Base-by-base conservation (phyloP, 2,329 filamentous ascomycete species). In the Cercospora brassicicola region DNA sequence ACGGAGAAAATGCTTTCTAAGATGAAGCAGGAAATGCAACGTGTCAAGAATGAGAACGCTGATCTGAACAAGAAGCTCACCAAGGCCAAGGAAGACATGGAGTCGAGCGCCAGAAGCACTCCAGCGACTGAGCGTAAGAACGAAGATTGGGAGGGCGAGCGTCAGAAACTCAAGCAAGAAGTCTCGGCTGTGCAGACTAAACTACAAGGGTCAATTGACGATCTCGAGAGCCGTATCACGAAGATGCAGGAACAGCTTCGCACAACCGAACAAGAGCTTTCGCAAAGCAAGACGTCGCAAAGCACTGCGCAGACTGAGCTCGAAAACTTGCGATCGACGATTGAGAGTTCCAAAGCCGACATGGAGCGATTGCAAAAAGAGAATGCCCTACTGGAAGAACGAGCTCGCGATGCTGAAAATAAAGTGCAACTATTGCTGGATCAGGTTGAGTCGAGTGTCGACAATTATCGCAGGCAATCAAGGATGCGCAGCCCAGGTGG, bases 1-100 rank as follows among this genome's bases (percentile, higher is more conserved):
- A 98, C 95, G 1, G 95, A 99, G 81, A 98, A 97, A 86, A 97
- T 99, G 93, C 87, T 99, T 59, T 94, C 95, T 81, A 94, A 96
- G 80, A 94, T 99, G 86, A 98, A 98, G 83, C 93, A 97, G 76
- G 95, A 99, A 81, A 85, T 99, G n/a, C 86, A 91, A 64, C 92
- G 93, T 67, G 95, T 96, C 82, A 98, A 98, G 85, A 82, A 88
- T 11, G 91, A 95, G 69, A 97, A 97, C 76, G 83, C 85, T 18
- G 91, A 91, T 68, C 84, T 99, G 48, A 94, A 95, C 79, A 87
- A 89, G 57, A 93, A 97, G 76, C 83, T 97, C n/a, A 78, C 79
- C 63, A 88, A 75, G 53, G 70, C 73, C 42, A 72, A 72, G 42
- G 75, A 76, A 6, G 74, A 73, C 30, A 62, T 61, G 20, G 71